Evolutionary conservation across 73 alveolate genomes (phyloP).

Genomic region (Paramecium sexaurelia): DNA sequence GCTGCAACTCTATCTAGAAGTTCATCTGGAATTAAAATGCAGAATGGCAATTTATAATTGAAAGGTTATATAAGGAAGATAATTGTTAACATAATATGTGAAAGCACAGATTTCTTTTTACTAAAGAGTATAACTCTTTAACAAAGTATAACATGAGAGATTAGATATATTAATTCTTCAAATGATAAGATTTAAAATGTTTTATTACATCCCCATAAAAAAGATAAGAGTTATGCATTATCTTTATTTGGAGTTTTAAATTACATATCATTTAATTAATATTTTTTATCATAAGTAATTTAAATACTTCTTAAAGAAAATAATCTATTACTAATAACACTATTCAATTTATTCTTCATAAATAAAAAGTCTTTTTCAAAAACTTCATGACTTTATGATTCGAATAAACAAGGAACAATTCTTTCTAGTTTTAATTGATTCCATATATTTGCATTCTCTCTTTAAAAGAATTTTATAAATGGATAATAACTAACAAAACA

Average conservation of each 20-base stretch:
- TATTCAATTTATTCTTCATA: neutral
- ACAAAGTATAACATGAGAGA: neutral
- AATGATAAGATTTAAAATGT: neutral
- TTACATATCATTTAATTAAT: neutral
- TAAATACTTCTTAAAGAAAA: neutral
- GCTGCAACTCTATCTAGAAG: neutral
- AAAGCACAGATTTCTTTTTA: constrained; percentile 8
- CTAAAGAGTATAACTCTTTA: constrained; percentile 14
- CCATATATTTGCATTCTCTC: neutral
- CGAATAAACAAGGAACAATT: neutral
- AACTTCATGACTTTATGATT: neutral
- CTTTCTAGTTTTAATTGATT: neutral
- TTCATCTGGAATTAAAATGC: neutral
- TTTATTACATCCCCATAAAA: neutral
- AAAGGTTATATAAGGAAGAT: neutral
- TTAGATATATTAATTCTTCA: neutral
- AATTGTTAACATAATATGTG: neutral
- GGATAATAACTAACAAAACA: constrained; percentile 31
- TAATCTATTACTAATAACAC: neutral
- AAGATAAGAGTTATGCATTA: neutral
- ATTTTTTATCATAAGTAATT: neutral
- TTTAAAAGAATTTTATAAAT: constrained; percentile 39
- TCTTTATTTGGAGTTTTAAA: constrained; percentile 25
- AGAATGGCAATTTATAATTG: neutral
- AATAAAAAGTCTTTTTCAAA: neutral